Base-by-base conservation (phyloP, 2,329 filamentous ascomycete species). In the Tympanopsis confertula region DNA sequence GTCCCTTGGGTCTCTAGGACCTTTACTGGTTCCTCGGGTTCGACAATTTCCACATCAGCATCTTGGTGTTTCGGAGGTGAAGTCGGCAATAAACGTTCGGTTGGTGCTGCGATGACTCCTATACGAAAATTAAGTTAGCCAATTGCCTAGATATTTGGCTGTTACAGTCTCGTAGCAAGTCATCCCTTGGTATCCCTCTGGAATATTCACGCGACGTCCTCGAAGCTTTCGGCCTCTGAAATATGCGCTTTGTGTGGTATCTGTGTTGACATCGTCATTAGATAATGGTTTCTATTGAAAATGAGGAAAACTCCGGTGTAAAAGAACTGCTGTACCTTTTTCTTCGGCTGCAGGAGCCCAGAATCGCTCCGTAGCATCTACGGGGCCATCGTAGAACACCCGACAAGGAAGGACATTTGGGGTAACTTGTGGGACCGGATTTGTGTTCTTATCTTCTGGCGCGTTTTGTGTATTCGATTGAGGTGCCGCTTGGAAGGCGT, bases 381-480 rank as follows among this genome's bases (percentile, higher is more conserved):
- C 30, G 7, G 30, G 15, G 7, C 30, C 30, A 17, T 33, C 30
- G 15, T 33, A 17, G 15, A 12, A 15, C 7, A 33, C 17, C 7
- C 30, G 12, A 33, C 30, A 33, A 18, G 30, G 30, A 33, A 33
- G 30, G 17, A 33, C 17, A 17, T 33, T 33, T 7, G 30, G 30
- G 30, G 30, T 33, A 18, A 10, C n/a, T n/a, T n/a, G n/a, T n/a
- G n/a, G n/a, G n/a, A n/a, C n/a, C n/a, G n/a, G n/a, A n/a, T n/a
- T n/a, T n/a, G n/a, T n/a, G n/a, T n/a, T n/a, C n/a, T n/a, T 12
- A 33, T 17, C 17, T 18, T 33, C 30, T 18, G 15, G 10, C 12
- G 30, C 10, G 12, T 33, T 33, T 18, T 33, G 10, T 7, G 12
- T 33, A 10, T 33, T 13, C 7, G 30, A 33, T 18, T 33, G 30